Percentiles rank a stretch among this genome's conserved stretches.
Conservation (phyloP, 1,139 yeast genomes). For the Suhomyces bolitotheri region DNA sequence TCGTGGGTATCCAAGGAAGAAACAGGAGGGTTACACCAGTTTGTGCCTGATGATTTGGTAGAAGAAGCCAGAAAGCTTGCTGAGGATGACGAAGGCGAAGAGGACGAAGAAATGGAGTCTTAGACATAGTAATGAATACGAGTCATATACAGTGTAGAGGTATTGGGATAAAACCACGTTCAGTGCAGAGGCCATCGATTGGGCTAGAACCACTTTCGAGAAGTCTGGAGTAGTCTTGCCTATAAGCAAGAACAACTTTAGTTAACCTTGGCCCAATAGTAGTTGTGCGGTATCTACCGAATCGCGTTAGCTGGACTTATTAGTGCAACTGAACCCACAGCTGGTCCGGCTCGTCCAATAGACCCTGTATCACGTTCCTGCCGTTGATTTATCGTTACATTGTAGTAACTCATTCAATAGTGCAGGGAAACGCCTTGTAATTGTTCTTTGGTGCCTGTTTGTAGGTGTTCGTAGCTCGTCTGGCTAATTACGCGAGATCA, state of each 20-base stretch:
- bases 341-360: too few species aligned
- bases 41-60: slow-evolving; percentile 74
- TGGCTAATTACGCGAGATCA: slow-evolving; percentile 6
- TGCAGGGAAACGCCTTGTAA: not conserved
- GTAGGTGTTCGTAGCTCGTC: not conserved
- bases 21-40: slow-evolving; percentile 79
- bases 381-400: too few species aligned
- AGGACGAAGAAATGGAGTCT: slow-evolving; percentile 45
- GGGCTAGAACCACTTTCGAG: too few species aligned
- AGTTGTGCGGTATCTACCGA: too few species aligned
- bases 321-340: too few species aligned
- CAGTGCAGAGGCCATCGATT: too few species aligned
- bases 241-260: too few species aligned
- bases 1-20: slow-evolving; percentile 77
- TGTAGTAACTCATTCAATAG: too few species aligned
- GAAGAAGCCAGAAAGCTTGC: slow-evolving; percentile 84
- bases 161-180: not conserved
- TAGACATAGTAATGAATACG: slow-evolving; percentile 2
- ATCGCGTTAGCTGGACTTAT: too few species aligned
- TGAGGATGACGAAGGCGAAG: slow-evolving; percentile 78
- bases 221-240: too few species aligned
- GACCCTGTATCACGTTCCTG: too few species aligned
- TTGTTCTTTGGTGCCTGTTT: not conserved
- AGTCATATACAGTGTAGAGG: not conserved
- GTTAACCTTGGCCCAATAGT: too few species aligned